A percentile compares a stretch with the other conserved stretches of the same genome.
Conservation (phyloP, 1,284 basidiomycete genomes). For the Malassezia pachydermatis region DNA sequence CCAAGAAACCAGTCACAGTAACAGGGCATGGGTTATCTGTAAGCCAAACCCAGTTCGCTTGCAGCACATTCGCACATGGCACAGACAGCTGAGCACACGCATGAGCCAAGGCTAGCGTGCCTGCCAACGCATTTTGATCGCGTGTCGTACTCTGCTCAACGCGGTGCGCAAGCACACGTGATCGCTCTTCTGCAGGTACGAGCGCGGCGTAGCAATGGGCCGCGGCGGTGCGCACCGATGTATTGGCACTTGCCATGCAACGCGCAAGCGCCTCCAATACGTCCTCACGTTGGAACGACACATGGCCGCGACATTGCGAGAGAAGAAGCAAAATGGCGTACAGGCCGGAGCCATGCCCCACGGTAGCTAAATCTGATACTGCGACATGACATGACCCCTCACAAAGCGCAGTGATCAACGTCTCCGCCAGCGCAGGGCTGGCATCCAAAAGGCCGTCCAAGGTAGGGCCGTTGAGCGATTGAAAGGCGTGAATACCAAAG, state of each 20-base stretch:
- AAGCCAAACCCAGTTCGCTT: conserved; percentile 18
- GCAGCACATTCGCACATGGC: conserved; percentile 6
- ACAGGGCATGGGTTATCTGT: conserved; percentile 23
- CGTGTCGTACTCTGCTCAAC: conserved; percentile 8
- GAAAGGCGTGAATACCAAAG: conserved; percentile 21
- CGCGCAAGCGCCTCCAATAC: conserved; percentile 18
- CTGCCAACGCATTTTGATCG: conserved; percentile 33
- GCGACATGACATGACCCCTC: not conserved
- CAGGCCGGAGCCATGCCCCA: conserved; percentile 23
- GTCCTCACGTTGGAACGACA: no score
- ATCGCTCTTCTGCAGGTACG: conserved; percentile 13
- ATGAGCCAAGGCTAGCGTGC: conserved; percentile 22
- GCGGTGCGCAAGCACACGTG: conserved; percentile 8
- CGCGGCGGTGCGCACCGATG: conserved; percentile 31
- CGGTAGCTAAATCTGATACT: not conserved
- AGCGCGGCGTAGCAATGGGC: conserved; percentile 25
- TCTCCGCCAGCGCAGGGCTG: conserved; percentile 12
- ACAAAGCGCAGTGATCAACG: conserved; percentile 1
- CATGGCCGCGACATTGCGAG: no score
- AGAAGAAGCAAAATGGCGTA: conserved; percentile 38
- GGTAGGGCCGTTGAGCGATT: not conserved
- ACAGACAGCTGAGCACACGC: conserved; percentile 6
- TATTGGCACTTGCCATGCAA: conserved; percentile 26
- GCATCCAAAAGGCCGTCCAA: conserved; percentile 14
- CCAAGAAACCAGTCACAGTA: conserved; percentile 28